Evolutionary conservation across 148 eudicot species (phyloP), one percentile per base, ranked within the genome.

Genomic region (Rhododendron ferrugineum): DNA sequence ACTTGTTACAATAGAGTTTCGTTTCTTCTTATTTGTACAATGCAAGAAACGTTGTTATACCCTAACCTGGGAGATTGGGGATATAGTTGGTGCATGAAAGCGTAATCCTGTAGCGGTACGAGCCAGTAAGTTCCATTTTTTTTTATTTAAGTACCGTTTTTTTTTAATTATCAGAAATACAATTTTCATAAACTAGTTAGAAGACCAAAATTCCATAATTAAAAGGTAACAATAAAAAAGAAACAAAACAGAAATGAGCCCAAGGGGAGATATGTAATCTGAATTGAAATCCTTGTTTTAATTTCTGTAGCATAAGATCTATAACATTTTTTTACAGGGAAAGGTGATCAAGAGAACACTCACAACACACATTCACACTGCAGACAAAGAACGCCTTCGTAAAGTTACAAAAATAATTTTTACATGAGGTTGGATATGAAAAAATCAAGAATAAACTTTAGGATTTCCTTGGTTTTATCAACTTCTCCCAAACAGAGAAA

Each of bases 401-500:
- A 11, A 5, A 44, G 30, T 78, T 79, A 26, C 62, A 30, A n/a
- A n/a, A 26, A 49, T 30, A 14, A 30, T 49, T 34, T 50, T 30
- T 83, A 47, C 85, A 70, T 5, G 4, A 66, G 23, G 28, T 13
- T 6, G 44, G 7, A 44, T n/a, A 44, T 68, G 23, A 22, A 44
- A 73, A 49, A 72, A 30, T 49, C 30, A 49, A 8, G 37, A 75
- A 64, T 28, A 46, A 20, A 82, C 76, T 13, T 64, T 28, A 89
- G 66, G 88, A 84, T 76, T 68, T 85, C 82, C 85, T 92, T 30
- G 86, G 89, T 83, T 89, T 86, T 75, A 56, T 89, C 82, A 94
- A 56, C 70, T 87, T 91, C 52, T 92, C 98, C 98, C 95, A 92
- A 81, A 91, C 88, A 85, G 98, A 93, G 77, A 90, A 79, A 28